A percentile compares a stretch with the other conserved stretches of the same genome.
phyloP scores from a whole-genome alignment of 441 rosid genomes.

The Jatropha podagrica region DNA sequence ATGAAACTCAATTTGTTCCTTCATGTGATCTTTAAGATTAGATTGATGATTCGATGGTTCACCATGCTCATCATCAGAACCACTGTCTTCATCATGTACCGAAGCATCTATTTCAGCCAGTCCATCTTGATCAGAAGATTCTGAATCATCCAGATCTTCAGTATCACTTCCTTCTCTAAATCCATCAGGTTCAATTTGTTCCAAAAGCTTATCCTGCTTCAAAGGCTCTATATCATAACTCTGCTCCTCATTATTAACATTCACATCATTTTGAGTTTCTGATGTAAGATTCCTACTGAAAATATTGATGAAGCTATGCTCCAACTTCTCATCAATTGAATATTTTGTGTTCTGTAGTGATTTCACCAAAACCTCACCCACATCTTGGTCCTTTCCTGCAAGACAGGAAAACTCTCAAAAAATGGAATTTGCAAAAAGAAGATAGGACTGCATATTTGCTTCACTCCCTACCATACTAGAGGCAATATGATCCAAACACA shows the following conservation, averaged over 20 bases:
- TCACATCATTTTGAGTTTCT: constrained; percentile 34
- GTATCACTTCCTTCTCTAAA: constrained; percentile 31
- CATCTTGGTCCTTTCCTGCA: constrained; percentile 71
- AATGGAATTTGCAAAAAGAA: constrained; percentile 6
- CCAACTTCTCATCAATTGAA: constrained; percentile 81
- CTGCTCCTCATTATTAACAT: constrained; percentile 33
- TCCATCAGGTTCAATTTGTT: constrained; percentile 36
- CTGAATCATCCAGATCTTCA: constrained; percentile 42
- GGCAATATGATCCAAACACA: neutral
- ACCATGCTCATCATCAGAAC: constrained; percentile 33
- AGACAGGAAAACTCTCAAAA: constrained; percentile 16
- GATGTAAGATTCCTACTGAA: constrained; percentile 50
- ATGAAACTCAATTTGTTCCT: constrained; percentile 55
- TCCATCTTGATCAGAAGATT: constrained; percentile 42
- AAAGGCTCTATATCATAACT: constrained; percentile 39
- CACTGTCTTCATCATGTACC: constrained; percentile 21
- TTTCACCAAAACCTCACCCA: constrained; percentile 77
- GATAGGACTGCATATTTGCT: neutral
- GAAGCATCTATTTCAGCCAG: constrained; percentile 21
- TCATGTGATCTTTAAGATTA: constrained; percentile 27
- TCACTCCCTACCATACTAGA: neutral
- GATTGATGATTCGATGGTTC: constrained; percentile 24
- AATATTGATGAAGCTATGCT: constrained; percentile 63
- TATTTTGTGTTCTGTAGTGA: constrained; percentile 80
- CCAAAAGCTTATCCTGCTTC: constrained; percentile 30